Evolutionary conservation across 176 grass and related monocot species (phyloP).

Genomic region (Themeda triandra): DNA sequence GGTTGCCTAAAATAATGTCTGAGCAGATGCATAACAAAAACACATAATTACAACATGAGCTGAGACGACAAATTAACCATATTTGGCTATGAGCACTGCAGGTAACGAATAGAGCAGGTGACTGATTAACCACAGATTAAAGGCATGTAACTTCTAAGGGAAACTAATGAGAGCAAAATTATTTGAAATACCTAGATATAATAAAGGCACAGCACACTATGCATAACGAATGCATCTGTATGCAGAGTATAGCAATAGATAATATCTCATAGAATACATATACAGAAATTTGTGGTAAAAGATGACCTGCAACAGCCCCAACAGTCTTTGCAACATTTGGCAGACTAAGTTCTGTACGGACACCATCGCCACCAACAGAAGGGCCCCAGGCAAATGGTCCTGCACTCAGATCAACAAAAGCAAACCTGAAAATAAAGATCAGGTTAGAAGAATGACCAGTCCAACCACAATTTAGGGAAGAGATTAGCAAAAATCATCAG

Average conservation of each 20-base stretch:
- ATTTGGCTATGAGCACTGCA: background rate
- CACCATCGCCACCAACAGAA: slow-evolving; percentile 92
- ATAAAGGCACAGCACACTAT: background rate
- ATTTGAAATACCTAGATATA: background rate
- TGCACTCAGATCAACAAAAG: slow-evolving; percentile 95
- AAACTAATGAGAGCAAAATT: background rate
- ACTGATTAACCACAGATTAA: background rate
- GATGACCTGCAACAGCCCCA: slow-evolving; percentile 70
- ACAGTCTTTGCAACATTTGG: slow-evolving; percentile 81
- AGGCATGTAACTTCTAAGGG: background rate
- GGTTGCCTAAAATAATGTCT: background rate
- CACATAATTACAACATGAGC: background rate
- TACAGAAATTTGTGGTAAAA: background rate
- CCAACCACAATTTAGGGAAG: slow-evolving; percentile 1
- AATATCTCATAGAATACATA: background rate
- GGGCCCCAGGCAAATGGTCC: slow-evolving; percentile 97
- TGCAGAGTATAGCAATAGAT: slow-evolving; percentile 1
- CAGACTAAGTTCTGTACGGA: slow-evolving; percentile 89
- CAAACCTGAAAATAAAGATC: slow-evolving; percentile 67
- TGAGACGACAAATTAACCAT: background rate
- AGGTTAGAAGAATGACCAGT: slow-evolving; percentile 23
- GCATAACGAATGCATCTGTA: background rate
- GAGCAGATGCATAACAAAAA: background rate
- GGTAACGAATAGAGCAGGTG: background rate
- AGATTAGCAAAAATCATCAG: slow-evolving; percentile 6